Evolutionary conservation across 2,329 filamentous ascomycete species (phyloP).

Genomic region (Alternaria incomplexa): DNA sequence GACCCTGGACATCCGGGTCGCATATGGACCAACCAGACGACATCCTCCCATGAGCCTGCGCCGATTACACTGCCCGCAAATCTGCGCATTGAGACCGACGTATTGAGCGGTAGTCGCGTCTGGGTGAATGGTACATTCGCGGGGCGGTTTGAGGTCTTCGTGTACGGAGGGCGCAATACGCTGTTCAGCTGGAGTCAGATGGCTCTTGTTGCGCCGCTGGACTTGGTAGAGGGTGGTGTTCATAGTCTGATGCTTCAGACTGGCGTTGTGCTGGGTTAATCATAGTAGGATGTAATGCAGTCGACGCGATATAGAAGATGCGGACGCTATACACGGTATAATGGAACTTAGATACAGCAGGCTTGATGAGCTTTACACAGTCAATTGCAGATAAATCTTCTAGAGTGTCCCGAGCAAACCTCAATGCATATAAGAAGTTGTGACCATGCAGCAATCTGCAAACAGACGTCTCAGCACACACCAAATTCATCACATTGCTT

Average conservation of each 20-base stretch:
- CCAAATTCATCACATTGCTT: too few relatives aligned
- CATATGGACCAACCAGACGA: conserved; percentile 59
- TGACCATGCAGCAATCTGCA: too few relatives aligned
- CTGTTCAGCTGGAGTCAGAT: conserved; percentile 63
- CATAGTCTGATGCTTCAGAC: conserved; percentile 15
- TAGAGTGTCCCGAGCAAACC: too few relatives aligned
- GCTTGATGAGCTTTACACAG: neutral
- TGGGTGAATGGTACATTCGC: conserved; percentile 56
- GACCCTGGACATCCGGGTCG: conserved; percentile 57
- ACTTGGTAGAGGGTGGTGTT: conserved; percentile 41
- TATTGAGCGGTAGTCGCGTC: conserved; percentile 55
- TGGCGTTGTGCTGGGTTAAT: neutral
- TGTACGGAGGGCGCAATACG: conserved; percentile 60
- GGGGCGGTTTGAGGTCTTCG: conserved; percentile 62
- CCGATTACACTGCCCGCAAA: conserved; percentile 41
- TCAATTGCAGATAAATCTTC: too few relatives aligned
- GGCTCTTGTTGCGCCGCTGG: conserved; percentile 61
- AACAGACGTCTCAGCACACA: too few relatives aligned
- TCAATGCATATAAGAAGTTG: too few relatives aligned
- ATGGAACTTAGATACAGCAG: neutral
- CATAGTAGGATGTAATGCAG: neutral
- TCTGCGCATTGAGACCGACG: conserved; percentile 54
- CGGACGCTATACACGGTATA: neutral
- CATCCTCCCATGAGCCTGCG: conserved; percentile 54
- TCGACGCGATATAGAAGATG: neutral